These are phyloP conservation scores for Diaporthe sp. DNA, from an alignment of 2,329 filamentous ascomycete species.

Conservation along the genomic window DNA sequence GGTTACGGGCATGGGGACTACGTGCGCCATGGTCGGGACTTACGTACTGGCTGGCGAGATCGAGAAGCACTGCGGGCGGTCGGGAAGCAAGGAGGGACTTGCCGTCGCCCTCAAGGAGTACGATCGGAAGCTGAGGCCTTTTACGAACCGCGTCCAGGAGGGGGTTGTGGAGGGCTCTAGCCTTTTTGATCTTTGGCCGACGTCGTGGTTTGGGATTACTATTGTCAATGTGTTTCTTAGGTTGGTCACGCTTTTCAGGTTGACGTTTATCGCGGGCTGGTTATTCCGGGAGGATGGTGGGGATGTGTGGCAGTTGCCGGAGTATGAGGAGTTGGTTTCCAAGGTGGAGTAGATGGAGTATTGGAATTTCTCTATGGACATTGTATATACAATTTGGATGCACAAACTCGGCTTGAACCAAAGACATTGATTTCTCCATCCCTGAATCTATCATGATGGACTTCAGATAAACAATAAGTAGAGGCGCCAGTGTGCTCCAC, in stretches of 20 bases:
- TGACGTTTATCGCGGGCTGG: neutral
- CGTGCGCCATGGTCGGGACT: constrained; percentile 59
- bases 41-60: constrained; percentile 70
- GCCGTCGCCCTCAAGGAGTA: constrained; percentile 26
- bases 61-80: constrained; percentile 41
- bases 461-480: too few relatives aligned
- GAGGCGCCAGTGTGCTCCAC: too few relatives aligned
- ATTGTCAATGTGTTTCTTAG: neutral
- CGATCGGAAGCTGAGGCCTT: constrained; percentile 29
- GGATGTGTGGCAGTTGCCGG: neutral
- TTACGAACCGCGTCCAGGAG: constrained; percentile 20
- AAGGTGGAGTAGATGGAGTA: neutral
- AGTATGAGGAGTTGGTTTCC: neutral
- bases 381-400: too few relatives aligned
- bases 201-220: neutral
- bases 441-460: too few relatives aligned
- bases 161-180: constrained; percentile 2
- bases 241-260: neutral
- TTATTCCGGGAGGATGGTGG: neutral
- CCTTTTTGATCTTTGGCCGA: neutral
- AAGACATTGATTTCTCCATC: too few relatives aligned
- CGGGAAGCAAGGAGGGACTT: constrained; percentile 24
- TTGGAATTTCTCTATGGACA: rapidly evolving
- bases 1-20: constrained; percentile 65
- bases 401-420: neutral